Conservation (phyloP, 768 basidiomycete genomes). For the Auricularia sp. region DNA sequence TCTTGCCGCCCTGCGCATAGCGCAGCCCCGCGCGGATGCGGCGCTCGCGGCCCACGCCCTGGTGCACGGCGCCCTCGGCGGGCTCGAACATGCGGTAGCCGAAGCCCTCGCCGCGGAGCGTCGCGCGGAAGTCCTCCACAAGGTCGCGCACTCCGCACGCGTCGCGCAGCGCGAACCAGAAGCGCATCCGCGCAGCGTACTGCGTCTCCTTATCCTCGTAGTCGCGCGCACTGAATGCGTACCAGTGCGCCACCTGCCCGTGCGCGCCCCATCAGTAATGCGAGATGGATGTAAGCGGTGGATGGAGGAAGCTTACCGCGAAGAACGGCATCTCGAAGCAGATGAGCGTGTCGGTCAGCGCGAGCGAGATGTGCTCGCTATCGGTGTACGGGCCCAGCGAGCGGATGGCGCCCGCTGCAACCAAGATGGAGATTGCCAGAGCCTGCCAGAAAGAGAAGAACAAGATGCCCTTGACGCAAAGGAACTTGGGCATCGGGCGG, state of each 20-base stretch:
- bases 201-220: slow-evolving; percentile 55
- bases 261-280: no score
- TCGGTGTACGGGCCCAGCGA: slow-evolving; percentile 82
- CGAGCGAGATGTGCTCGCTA: slow-evolving; percentile 79
- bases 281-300: no score
- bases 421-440: slow-evolving; percentile 76
- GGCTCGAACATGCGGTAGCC: slow-evolving; percentile 96
- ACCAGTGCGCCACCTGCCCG: slow-evolving; percentile 64
- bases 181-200: slow-evolving; percentile 82
- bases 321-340: slow-evolving; percentile 98
- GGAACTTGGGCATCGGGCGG: slow-evolving; percentile 92
- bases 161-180: slow-evolving; percentile 79
- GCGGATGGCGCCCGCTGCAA: slow-evolving; percentile 65
- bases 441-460: slow-evolving; percentile 99
- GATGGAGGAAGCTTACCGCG: slow-evolving; percentile 30
- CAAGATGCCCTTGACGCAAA: slow-evolving; percentile 95
- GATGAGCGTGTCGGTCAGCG: slow-evolving; percentile 82
- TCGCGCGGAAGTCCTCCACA: slow-evolving; percentile 71
- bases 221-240: slow-evolving; percentile 86
- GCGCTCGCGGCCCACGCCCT: slow-evolving; percentile 74
- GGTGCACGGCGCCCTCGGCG: slow-evolving; percentile 85
- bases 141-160: slow-evolving; percentile 84
- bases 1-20: slow-evolving; percentile 81
- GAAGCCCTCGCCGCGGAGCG: slow-evolving; percentile 81
- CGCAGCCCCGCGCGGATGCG: slow-evolving; percentile 87